A percentile compares a stretch with the other conserved stretches of the same genome.
Conservation (phyloP, 1,284 basidiomycete species). For the Microbotryum scabiosae region DNA sequence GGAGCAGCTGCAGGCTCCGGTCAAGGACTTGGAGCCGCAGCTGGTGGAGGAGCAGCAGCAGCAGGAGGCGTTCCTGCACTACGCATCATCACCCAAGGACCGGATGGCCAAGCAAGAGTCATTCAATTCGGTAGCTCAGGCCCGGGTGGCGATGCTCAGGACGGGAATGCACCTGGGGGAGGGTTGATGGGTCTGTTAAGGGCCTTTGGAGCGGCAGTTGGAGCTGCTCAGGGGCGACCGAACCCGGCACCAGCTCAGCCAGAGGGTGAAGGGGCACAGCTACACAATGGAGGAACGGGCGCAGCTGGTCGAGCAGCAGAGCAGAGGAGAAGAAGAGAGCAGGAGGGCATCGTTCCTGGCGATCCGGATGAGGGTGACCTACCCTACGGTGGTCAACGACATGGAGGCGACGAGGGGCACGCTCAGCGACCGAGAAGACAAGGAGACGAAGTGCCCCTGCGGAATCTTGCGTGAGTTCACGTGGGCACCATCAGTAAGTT, state of each 20-base stretch:
- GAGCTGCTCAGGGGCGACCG: background rate
- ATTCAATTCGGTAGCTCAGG: constrained; percentile 6
- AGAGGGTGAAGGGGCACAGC: constrained; percentile 10
- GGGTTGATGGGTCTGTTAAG: background rate
- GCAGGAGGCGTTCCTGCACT: background rate
- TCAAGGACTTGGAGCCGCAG: background rate
- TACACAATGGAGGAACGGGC: background rate
- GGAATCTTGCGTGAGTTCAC: constrained; percentile 11
- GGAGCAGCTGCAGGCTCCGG: background rate
- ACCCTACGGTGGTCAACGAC: background rate
- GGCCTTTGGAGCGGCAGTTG: background rate
- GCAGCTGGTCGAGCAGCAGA: background rate
- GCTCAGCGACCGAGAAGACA: background rate
- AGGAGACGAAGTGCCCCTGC: constrained; percentile 16
- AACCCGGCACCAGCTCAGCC: constrained; percentile 1
- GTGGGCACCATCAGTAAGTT: background rate
- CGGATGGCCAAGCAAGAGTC: background rate
- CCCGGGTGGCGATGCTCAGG: background rate
- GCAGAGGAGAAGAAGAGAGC: background rate
- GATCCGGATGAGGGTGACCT: constrained; percentile 3
- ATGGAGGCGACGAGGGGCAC: background rate
- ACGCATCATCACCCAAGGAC: background rate
- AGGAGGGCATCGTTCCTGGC: background rate
- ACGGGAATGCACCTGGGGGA: background rate
- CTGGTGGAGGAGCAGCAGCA: background rate